Conservation (phyloP, 192 early-diverging fungal genomes). For the Podila horticola region DNA sequence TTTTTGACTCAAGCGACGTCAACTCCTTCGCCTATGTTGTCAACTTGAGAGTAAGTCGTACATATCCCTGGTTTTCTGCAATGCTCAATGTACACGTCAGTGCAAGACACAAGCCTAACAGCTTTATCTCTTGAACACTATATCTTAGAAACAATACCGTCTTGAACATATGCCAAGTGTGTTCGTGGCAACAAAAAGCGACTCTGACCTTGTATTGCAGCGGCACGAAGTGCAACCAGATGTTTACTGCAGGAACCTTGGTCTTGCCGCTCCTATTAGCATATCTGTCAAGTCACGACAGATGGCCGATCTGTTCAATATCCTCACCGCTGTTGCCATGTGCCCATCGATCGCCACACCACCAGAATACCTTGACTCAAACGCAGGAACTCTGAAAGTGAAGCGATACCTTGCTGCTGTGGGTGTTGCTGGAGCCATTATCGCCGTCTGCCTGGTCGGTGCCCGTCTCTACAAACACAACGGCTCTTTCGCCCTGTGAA, state of each 20-base stretch:
- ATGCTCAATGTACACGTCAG: neutral
- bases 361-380: constrained; percentile 34
- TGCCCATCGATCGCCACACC: constrained; percentile 69
- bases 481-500: constrained; percentile 4
- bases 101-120: neutral
- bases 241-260: constrained; percentile 89
- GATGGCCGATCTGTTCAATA: constrained; percentile 89
- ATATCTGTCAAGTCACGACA: constrained; percentile 88
- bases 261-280: constrained; percentile 88
- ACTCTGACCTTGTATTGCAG: constrained; percentile 88
- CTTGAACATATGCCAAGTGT: constrained; percentile 87
- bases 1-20: constrained; percentile 94
- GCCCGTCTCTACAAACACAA: constrained; percentile 49
- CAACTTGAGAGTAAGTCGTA: constrained; percentile 71
- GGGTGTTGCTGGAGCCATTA: constrained; percentile 49
- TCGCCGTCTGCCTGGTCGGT: constrained; percentile 48
- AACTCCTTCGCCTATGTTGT: constrained; percentile 95
- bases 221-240: constrained; percentile 90
- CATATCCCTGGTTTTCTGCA: too few relatives aligned
- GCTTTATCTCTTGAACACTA: neutral
- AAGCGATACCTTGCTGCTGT: constrained; percentile 51
- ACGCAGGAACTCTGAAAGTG: constrained; percentile 32
- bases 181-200: constrained; percentile 96
- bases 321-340: constrained; percentile 86
- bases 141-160: constrained; percentile 77